Percentiles rank a stretch among this genome's conserved stretches.
Evolutionary conservation across 2,329 filamentous ascomycete genomes (phyloP).

Genomic region (Stagonosporopsis rhizophila): DNA sequence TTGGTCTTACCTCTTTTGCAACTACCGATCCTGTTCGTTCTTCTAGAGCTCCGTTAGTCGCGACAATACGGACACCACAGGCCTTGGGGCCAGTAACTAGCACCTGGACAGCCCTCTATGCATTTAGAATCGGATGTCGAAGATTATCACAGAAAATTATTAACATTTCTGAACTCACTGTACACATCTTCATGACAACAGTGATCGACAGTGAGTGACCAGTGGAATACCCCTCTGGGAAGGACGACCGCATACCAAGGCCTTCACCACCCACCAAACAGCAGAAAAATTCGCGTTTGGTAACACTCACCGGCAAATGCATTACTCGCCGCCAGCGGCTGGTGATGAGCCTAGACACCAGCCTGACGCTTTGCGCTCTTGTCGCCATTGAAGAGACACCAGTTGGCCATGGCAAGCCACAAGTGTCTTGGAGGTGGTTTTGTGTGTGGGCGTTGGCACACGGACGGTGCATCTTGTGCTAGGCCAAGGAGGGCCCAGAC

Average conservation of each 20-base stretch:
- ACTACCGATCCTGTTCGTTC: conserved; percentile 7
- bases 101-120: not conserved
- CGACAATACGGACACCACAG: not conserved
- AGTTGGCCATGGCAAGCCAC: conserved; percentile 35
- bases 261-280: conserved; percentile 11
- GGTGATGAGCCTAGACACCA: conserved; percentile 21
- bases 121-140: not conserved
- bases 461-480: conserved; percentile 21
- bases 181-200: not conserved
- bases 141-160: not conserved
- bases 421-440: conserved; percentile 27
- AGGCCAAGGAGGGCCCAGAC: conserved; percentile 32
- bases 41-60: conserved; percentile 8
- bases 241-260: conserved; percentile 21
- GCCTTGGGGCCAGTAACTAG: conserved; percentile 3
- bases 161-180: not conserved
- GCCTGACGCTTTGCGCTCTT: conserved; percentile 25
- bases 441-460: conserved; percentile 15
- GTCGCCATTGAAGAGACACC: conserved; percentile 24
- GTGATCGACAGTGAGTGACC: not conserved
- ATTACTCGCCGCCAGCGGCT: conserved; percentile 19
- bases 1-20: conserved; percentile 12
- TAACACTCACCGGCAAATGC: conserved; percentile 17
- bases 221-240: conserved; percentile 11
- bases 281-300: conserved; percentile 4